Percentiles rank a stretch among this genome's conserved stretches.
phyloP scores from a whole-genome alignment of 1,284 basidiomycete species.

The Mycena sp. region DNA sequence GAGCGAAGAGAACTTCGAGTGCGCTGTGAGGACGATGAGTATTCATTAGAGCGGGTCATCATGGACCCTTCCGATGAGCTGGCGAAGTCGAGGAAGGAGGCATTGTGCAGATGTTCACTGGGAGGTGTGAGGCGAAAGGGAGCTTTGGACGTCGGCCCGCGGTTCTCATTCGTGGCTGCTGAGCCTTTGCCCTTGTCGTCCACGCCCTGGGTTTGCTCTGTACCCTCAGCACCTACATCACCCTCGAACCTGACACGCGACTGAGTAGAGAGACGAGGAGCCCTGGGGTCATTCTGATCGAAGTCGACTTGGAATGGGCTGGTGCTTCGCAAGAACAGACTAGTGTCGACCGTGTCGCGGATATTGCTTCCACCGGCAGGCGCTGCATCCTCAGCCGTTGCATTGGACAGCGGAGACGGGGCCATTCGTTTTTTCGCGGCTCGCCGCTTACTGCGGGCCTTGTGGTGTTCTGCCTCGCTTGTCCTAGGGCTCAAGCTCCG shows the following conservation, averaged over 20 bases:
- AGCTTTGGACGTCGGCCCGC: constrained; percentile 23
- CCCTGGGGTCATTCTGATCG: constrained; percentile 24
- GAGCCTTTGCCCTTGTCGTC: constrained; percentile 15
- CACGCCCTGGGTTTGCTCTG: not conserved
- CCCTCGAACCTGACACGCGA: constrained; percentile 33
- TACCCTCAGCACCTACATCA: not conserved
- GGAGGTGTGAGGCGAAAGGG: constrained; percentile 42
- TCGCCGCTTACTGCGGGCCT: constrained; percentile 18
- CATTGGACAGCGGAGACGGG: constrained; percentile 22
- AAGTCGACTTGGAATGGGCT: constrained; percentile 60
- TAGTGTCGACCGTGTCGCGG: constrained; percentile 21
- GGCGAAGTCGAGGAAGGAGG: constrained; percentile 69
- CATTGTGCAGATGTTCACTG: constrained; percentile 34
- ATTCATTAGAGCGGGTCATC: constrained; percentile 45
- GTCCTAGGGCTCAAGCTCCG: constrained; percentile 53
- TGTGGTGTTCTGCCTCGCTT: constrained; percentile 38
- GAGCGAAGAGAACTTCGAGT: constrained; percentile 16
- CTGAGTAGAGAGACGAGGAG: constrained; percentile 23
- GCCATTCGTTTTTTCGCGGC: constrained; percentile 4
- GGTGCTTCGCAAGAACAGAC: constrained; percentile 43
- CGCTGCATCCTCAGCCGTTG: constrained; percentile 5
- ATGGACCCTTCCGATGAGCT: constrained; percentile 57
- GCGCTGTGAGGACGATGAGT: constrained; percentile 26
- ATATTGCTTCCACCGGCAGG: not conserved
- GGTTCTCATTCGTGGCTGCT: not conserved